phyloP scores from a whole-genome alignment of 1,139 yeast species.

The Nakaseomyces kungkrabaensis region DNA sequence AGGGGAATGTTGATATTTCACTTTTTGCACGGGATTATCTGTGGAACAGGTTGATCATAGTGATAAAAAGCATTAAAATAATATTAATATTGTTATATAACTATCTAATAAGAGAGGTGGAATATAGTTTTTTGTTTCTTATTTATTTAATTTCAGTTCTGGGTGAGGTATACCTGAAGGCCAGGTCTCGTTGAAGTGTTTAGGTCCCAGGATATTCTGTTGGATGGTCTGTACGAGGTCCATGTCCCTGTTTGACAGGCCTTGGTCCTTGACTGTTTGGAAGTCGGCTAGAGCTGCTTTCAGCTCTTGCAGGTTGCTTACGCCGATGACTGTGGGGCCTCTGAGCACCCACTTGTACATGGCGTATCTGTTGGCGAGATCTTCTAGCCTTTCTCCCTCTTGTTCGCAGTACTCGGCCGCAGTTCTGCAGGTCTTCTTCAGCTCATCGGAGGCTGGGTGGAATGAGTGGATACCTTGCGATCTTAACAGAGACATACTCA shows the following conservation, averaged over 20 bases:
- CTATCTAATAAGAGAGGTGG: no score
- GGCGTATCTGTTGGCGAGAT: slow-evolving; percentile 71
- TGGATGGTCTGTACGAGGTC: slow-evolving; percentile 38
- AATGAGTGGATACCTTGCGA: slow-evolving; percentile 57
- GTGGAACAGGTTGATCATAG: no score
- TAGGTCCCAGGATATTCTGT: slow-evolving; percentile 37
- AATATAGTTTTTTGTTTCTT: no score
- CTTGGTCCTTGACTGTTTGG: slow-evolving; percentile 37
- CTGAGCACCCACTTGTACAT: slow-evolving; percentile 44
- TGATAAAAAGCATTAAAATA: no score
- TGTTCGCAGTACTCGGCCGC: slow-evolving; percentile 41
- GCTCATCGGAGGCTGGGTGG: slow-evolving; percentile 69
- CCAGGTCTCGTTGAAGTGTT: slow-evolving; percentile 62
- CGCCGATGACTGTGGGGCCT: slow-evolving; percentile 67
- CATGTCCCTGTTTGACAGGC: slow-evolving; percentile 35
- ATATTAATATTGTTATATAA: no score
- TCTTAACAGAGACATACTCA: slow-evolving; percentile 79
- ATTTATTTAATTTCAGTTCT: background rate
- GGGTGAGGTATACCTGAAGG: slow-evolving; percentile 35
- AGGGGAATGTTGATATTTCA: no score
- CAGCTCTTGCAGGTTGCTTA: slow-evolving; percentile 53
- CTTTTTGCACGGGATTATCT: no score
- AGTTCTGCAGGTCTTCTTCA: slow-evolving; percentile 44
- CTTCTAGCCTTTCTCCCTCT: slow-evolving; percentile 57
- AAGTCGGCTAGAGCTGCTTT: slow-evolving; percentile 51